phyloP scores from a whole-genome alignment of 2,329 filamentous ascomycete species.

The Macrophomina tecta region DNA sequence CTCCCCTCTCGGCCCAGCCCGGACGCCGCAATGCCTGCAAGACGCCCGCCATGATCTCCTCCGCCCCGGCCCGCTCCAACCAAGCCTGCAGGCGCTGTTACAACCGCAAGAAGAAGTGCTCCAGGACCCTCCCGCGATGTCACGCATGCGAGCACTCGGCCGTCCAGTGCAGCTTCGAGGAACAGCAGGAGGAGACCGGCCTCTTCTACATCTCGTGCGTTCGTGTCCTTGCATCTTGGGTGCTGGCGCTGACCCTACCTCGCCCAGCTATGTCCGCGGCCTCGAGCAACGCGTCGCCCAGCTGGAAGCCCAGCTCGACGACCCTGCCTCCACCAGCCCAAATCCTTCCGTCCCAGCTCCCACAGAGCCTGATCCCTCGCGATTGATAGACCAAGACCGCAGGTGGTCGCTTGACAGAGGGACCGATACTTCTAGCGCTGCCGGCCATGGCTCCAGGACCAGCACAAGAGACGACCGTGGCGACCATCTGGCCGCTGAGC shows the following conservation, averaged over 20 bases:
- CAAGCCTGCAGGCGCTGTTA: conserved; percentile 19
- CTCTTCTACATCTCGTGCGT: conserved; percentile 19
- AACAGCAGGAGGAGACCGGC: conserved; percentile 14
- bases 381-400: neutral
- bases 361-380: neutral
- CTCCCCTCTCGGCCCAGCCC: neutral
- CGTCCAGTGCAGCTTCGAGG: conserved; percentile 23
- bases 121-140: conserved; percentile 20
- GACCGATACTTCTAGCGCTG: conserved; percentile 7
- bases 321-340: conserved; percentile 9
- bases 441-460: neutral
- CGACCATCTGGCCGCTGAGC: conserved; percentile 34
- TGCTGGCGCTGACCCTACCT: neutral
- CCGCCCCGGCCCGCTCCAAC: conserved; percentile 17
- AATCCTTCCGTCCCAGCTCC: neutral
- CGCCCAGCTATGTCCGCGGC: conserved; percentile 15
- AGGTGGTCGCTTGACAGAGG: neutral
- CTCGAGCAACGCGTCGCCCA: conserved; percentile 13
- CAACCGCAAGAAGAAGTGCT: conserved; percentile 25
- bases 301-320: conserved; percentile 16
- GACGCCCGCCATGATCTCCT: conserved; percentile 17
- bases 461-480: conserved; percentile 14
- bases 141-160: conserved; percentile 14
- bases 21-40: conserved; percentile 11
- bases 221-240: neutral